A percentile compares a stretch with the other conserved stretches of the same genome.
These are phyloP conservation scores for Aspergillus terreus DNA, from an alignment of 2,329 filamentous ascomycete species.

Conservation along the genomic window DNA sequence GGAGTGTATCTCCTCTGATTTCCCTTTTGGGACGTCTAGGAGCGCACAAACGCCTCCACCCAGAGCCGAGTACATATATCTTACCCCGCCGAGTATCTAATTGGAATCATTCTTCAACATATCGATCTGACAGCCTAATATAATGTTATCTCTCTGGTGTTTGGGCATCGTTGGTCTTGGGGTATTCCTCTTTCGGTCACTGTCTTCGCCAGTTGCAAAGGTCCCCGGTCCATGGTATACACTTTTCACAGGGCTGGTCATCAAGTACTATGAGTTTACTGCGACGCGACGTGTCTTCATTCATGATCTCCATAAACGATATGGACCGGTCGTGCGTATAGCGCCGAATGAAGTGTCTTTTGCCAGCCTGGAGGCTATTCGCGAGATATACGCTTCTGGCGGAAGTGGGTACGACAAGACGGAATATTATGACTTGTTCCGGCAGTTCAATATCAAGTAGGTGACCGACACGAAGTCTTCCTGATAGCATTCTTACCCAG, in stretches of 20 bases:
- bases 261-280: slow-evolving; percentile 31
- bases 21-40: neutral
- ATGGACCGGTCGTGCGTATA: slow-evolving; percentile 27
- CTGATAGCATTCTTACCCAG: too few relatives aligned
- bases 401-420: slow-evolving; percentile 38
- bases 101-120: too few relatives aligned
- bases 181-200: neutral
- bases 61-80: too few relatives aligned
- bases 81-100: too few relatives aligned
- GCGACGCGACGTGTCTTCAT: slow-evolving; percentile 25
- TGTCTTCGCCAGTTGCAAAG: slow-evolving; percentile 2
- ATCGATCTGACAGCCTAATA: neutral
- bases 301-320: slow-evolving; percentile 23
- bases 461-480: too few relatives aligned
- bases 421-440: slow-evolving; percentile 33
- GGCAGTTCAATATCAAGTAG: slow-evolving; percentile 29
- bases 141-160: neutral
- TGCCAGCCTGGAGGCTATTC: slow-evolving; percentile 24
- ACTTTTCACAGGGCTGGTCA: slow-evolving; percentile 22
- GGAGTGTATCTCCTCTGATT: neutral
- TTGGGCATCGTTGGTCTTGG: neutral
- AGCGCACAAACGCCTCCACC: neutral
- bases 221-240: slow-evolving; percentile 30
- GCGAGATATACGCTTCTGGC: slow-evolving; percentile 30
- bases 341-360: slow-evolving; percentile 31